Percentiles rank a stretch among this genome's conserved stretches.
phyloP scores from a whole-genome alignment of 73 alveolate species.

The Diophrys appendiculata region DNA sequence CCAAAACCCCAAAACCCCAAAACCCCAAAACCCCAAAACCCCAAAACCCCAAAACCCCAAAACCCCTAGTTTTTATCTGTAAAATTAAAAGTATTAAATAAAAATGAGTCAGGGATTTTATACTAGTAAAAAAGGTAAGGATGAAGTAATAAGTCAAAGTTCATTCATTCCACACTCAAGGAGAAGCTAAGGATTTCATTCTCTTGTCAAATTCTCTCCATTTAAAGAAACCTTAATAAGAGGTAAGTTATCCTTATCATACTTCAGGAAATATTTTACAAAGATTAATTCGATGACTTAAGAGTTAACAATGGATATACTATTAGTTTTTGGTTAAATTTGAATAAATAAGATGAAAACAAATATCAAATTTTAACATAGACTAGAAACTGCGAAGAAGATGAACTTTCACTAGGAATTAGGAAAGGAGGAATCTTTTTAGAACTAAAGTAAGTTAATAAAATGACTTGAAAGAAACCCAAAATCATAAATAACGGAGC shows the following conservation, averaged over 20 bases:
- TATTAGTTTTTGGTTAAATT: constrained; percentile 43
- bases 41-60: no score
- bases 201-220: not conserved
- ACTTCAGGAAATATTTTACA: not conserved
- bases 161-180: no score
- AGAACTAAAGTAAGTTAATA: constrained; percentile 22
- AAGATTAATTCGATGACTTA: constrained; percentile 9
- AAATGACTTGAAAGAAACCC: constrained; percentile 5
- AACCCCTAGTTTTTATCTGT: no score
- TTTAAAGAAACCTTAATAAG: not conserved
- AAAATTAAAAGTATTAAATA: no score
- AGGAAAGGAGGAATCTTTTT: constrained; percentile 25
- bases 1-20: no score
- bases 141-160: no score
- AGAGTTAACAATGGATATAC: constrained; percentile 46
- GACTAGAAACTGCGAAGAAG: constrained; percentile 28
- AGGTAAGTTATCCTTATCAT: not conserved
- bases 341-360: constrained; percentile 3
- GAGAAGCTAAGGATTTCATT: not conserved
- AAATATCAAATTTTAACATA: constrained; percentile 28
- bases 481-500: constrained; percentile 15
- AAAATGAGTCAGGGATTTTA: no score
- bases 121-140: no score
- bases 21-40: no score
- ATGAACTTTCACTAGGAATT: constrained; percentile 38